phyloP scores from a whole-genome alignment of 176 grass and related monocot genomes.

The Dactylis glomerata region DNA sequence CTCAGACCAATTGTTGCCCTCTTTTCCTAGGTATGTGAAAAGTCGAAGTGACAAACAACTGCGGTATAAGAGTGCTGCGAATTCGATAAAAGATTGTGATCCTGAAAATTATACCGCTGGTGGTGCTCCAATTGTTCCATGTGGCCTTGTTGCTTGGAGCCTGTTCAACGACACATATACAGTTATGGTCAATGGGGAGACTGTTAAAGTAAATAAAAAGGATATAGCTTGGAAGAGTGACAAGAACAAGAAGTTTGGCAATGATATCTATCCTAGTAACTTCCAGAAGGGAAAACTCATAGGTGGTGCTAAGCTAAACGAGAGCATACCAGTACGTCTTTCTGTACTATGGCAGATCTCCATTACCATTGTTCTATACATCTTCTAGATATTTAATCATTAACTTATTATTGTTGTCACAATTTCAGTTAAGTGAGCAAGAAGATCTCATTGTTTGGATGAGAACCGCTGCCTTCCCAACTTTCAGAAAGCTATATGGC shows the following conservation, averaged over 20 bases:
- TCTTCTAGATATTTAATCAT: constrained; percentile 50
- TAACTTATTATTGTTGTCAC: background rate
- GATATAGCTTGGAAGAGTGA: constrained; percentile 91
- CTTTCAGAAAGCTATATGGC: constrained; percentile 89
- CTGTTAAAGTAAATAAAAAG: constrained; percentile 73
- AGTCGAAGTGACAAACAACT: constrained; percentile 87
- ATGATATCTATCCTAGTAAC: constrained; percentile 88
- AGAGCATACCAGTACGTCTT: constrained; percentile 75
- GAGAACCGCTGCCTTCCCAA: constrained; percentile 80
- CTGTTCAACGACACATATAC: constrained; percentile 84
- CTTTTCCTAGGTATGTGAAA: constrained; percentile 68
- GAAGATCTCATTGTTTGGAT: constrained; percentile 99
- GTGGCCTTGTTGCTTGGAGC: constrained; percentile 92
- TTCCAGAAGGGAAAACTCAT: constrained; percentile 71
- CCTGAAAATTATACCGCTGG: constrained; percentile 53
- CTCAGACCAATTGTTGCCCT: background rate
- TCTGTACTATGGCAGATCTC: background rate
- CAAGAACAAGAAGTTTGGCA: constrained; percentile 68
- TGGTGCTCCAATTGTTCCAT: constrained; percentile 70
- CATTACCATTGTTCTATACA: constrained; percentile 29
- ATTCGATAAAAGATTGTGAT: constrained; percentile 46
- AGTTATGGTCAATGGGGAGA: constrained; percentile 48
- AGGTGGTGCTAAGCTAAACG: constrained; percentile 73
- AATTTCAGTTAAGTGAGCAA: constrained; percentile 76
- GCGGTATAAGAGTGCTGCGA: constrained; percentile 29